A percentile compares a stretch with the other conserved stretches of the same genome.
phyloP scores from a whole-genome alignment of 106 monocot genomes.

The Triglochin maritima region DNA sequence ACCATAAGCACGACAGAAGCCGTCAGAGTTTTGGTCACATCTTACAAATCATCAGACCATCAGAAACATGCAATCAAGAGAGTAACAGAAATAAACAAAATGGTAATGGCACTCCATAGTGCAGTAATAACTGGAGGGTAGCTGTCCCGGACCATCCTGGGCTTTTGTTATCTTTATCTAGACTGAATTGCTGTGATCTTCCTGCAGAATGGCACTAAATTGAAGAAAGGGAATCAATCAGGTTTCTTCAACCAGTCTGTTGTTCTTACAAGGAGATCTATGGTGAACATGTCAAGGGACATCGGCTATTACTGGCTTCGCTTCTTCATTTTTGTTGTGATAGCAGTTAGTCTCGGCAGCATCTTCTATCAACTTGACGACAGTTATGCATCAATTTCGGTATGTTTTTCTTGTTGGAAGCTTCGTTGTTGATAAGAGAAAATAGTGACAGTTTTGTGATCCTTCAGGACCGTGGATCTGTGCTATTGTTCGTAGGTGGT shows the following conservation, averaged over 20 bases:
- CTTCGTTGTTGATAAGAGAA: not conserved
- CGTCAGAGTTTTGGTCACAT: constrained; percentile 29
- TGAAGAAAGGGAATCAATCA: constrained; percentile 29
- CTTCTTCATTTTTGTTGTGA: constrained; percentile 31
- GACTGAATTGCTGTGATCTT: not conserved
- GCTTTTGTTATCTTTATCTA: not conserved
- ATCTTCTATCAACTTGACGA: constrained; percentile 31
- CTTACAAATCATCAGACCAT: constrained; percentile 21
- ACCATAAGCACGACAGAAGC: constrained; percentile 13
- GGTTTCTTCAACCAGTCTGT: constrained; percentile 33
- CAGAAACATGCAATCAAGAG: constrained; percentile 4
- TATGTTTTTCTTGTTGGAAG: not conserved
- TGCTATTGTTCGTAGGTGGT: constrained; percentile 17
- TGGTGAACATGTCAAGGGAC: constrained; percentile 58
- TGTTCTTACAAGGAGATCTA: constrained; percentile 46
- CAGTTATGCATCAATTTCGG: constrained; percentile 36
- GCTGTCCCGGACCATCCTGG: too few relatives aligned
- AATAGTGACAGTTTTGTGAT: not conserved
- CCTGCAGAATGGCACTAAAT: constrained; percentile 22
- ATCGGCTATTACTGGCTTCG: constrained; percentile 57
- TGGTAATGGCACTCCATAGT: constrained; percentile 9
- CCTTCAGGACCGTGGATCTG: constrained; percentile 13
- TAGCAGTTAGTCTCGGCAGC: constrained; percentile 38
- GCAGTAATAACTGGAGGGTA: not conserved
- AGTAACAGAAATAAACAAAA: constrained; percentile 22